Percentiles rank a stretch among this genome's conserved stretches.
Conservation (phyloP, 768 basidiomycete genomes). For the Candolleomyces aberdarensis region DNA sequence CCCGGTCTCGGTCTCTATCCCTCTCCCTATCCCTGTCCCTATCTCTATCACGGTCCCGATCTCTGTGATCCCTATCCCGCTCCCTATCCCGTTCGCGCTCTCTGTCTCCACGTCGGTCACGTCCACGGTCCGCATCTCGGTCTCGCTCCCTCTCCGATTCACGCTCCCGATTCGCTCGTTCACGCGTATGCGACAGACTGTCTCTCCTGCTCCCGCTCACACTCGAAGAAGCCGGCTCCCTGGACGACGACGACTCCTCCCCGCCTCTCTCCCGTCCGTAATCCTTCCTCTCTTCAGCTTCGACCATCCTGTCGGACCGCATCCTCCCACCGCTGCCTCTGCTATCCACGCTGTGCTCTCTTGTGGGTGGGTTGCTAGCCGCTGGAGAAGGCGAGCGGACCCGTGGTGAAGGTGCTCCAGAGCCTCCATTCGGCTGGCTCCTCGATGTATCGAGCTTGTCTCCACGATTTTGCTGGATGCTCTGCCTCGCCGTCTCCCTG, state of each 20-base stretch:
- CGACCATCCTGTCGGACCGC: conserved; percentile 46
- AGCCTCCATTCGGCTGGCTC: conserved; percentile 23
- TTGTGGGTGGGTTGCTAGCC: conserved; percentile 55
- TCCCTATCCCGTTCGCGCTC: conserved; percentile 39
- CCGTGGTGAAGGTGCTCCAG: conserved; percentile 55
- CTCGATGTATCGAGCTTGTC: not conserved
- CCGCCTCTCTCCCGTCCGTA: conserved; percentile 48
- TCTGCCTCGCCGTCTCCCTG: conserved; percentile 75
- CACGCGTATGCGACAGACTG: conserved; percentile 49
- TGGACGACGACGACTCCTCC: conserved; percentile 15
- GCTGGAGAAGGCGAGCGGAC: conserved; percentile 64
- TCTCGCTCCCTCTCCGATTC: conserved; percentile 35
- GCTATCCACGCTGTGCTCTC: conserved; percentile 70
- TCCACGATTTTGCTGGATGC: conserved; percentile 37
- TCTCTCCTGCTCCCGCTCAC: conserved; percentile 41
- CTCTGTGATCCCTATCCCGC: conserved; percentile 41
- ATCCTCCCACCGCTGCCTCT: conserved; percentile 65
- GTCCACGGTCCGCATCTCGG: conserved; percentile 27
- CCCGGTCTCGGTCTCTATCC: conserved; percentile 56
- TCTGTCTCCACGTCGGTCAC: conserved; percentile 45
- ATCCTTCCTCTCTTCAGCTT: conserved; percentile 50
- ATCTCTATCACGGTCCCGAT: conserved; percentile 49
- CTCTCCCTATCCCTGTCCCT: conserved; percentile 54
- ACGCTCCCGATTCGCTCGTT: conserved; percentile 46
- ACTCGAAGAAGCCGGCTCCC: conserved; percentile 29